phyloP scores from a whole-genome alignment of 208 protist genomes.

The Acanthamoeba quina region DNA sequence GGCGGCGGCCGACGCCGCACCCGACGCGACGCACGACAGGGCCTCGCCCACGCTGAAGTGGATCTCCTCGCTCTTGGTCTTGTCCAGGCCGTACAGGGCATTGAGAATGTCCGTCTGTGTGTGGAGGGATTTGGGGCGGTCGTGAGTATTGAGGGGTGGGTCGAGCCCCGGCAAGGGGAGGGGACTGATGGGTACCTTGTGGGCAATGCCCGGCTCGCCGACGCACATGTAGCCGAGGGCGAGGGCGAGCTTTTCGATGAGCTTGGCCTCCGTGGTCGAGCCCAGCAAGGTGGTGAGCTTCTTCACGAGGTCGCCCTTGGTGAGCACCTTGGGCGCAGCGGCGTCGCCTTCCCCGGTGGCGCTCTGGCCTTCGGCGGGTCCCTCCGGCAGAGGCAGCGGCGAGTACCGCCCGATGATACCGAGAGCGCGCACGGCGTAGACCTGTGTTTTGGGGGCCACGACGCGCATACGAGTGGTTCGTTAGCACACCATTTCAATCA shows the following conservation, averaged over 20 bases:
- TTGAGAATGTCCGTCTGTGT: constrained; percentile 49
- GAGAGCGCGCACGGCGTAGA: constrained; percentile 37
- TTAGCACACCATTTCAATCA: background rate
- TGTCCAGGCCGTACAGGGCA: constrained; percentile 56
- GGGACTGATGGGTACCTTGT: background rate
- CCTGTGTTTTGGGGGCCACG: background rate
- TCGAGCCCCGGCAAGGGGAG: no score
- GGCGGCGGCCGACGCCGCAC: background rate
- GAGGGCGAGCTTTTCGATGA: constrained; percentile 54
- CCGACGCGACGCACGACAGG: constrained; percentile 54
- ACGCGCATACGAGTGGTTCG: no score
- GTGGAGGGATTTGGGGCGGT: background rate
- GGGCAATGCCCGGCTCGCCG: constrained; percentile 6
- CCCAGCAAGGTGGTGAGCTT: constrained; percentile 63
- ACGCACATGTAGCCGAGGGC: constrained; percentile 68
- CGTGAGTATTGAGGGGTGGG: background rate
- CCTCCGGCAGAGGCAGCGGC: constrained; percentile 61
- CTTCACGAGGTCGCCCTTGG: constrained; percentile 20
- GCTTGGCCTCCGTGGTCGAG: constrained; percentile 30
- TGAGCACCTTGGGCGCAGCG: background rate
- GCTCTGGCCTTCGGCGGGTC: background rate
- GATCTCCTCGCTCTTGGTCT: constrained; percentile 72
- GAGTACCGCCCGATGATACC: constrained; percentile 56
- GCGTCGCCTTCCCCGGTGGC: background rate
- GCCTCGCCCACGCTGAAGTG: constrained; percentile 73